Percentiles rank a stretch among this genome's conserved stretches.
phyloP scores from a whole-genome alignment of 345 rosid genomes.

The Eucalyptus sp. region DNA sequence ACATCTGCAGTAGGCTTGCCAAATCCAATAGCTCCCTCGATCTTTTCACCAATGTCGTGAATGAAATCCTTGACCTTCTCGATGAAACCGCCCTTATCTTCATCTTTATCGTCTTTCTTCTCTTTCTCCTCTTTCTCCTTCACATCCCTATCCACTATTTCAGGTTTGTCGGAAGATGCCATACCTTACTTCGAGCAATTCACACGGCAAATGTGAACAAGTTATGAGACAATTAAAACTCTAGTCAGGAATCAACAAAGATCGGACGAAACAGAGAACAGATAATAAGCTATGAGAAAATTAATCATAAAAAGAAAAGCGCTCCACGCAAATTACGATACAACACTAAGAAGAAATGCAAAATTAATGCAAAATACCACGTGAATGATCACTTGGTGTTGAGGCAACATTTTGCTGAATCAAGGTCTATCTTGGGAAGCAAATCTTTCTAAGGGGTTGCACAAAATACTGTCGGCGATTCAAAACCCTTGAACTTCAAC shows the following conservation, averaged over 20 bases:
- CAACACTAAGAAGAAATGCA: neutral
- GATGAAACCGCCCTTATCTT: slow-evolving; percentile 67
- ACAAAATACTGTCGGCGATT: neutral
- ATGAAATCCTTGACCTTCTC: slow-evolving; percentile 92
- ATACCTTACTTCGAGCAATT: slow-evolving; percentile 15
- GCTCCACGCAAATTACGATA: neutral
- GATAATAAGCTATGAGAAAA: neutral
- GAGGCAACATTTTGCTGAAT: neutral
- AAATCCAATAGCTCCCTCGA: slow-evolving; percentile 78
- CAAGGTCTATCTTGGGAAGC: neutral
- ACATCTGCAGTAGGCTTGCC: slow-evolving; percentile 99
- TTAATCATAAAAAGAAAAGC: neutral
- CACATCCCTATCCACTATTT: slow-evolving; percentile 37
- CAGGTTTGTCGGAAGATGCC: slow-evolving; percentile 65
- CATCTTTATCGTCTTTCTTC: slow-evolving; percentile 46
- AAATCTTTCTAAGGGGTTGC: neutral
- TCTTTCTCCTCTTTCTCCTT: slow-evolving; percentile 29
- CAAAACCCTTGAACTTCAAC: neutral
- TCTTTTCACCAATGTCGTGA: slow-evolving; percentile 88
- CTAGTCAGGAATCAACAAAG: neutral
- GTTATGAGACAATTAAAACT: neutral
- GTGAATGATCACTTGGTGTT: neutral
- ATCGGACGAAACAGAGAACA: neutral
- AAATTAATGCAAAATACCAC: neutral
- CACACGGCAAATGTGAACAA: neutral